Percentiles rank a stretch among this genome's conserved stretches.
phyloP scores from a whole-genome alignment of 2,329 filamentous ascomycete species.

The Aspergillus sp. region DNA sequence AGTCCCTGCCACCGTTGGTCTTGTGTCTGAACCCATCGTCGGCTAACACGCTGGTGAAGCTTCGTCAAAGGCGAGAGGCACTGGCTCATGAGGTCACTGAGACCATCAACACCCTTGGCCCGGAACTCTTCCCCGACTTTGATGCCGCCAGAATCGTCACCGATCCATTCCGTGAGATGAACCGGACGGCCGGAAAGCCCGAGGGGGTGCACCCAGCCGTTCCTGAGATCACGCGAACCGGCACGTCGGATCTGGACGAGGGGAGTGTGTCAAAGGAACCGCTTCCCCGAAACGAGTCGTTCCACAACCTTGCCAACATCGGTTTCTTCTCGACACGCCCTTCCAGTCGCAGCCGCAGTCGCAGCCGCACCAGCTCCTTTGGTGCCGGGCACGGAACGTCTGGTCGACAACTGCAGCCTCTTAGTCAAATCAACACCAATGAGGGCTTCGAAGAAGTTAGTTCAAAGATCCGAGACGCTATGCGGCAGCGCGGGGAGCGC shows the following conservation, averaged over 20 bases:
- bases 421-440: slow-evolving; percentile 65
- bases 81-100: slow-evolving; percentile 82
- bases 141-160: slow-evolving; percentile 69
- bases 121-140: slow-evolving; percentile 97
- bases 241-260: slow-evolving; percentile 21
- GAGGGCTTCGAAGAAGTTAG: slow-evolving; percentile 79
- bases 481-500: slow-evolving; percentile 71
- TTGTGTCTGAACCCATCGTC: slow-evolving; percentile 82
- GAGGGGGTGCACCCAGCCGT: slow-evolving; percentile 15
- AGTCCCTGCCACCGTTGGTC: slow-evolving; percentile 84
- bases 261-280: slow-evolving; percentile 41
- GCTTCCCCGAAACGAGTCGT: slow-evolving; percentile 85
- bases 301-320: slow-evolving; percentile 82
- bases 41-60: slow-evolving; percentile 76
- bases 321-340: slow-evolving; percentile 89
- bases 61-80: slow-evolving; percentile 69
- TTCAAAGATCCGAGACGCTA: slow-evolving; percentile 78
- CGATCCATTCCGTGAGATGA: slow-evolving; percentile 46
- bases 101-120: slow-evolving; percentile 90
- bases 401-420: slow-evolving; percentile 66
- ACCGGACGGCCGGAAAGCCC: slow-evolving; percentile 13
- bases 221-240: slow-evolving; percentile 24
- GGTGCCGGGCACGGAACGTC: slow-evolving; percentile 61
- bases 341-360: slow-evolving; percentile 73
- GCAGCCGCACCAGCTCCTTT: slow-evolving; percentile 69